Base-by-base conservation (phyloP, 2,329 filamentous ascomycete genomes). In the Fusarium secorum region DNA sequence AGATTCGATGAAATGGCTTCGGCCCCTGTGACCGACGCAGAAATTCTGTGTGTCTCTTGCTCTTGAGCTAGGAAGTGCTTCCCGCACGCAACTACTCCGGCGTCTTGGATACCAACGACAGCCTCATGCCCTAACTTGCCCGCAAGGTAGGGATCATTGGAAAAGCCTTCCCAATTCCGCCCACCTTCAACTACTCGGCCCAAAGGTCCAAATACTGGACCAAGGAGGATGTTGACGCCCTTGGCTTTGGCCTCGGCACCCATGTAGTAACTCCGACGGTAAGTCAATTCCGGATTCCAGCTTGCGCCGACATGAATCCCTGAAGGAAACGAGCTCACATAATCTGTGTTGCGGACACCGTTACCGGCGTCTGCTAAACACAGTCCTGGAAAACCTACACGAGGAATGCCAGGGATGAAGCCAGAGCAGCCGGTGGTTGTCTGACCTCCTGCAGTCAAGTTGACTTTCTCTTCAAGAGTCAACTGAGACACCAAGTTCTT, bases 381-480 rank as follows among this genome's bases (percentile, higher is more conserved):
- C 11, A 67, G 22, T 1, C 64, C 64, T 0, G 62, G 55, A 0
- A 67, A 67, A 1, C 44, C 44, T 2, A 67, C 15, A 6, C 62
- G 62, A 2, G 48, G 30, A 14, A 67, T 54, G 1, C 42, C 55
- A 0, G 63, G 61, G 7, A 66, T 66, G 15, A 66, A 66, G 0
- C 63, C 63, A 1, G 63, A 66, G 4, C 63, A 66, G 2, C 64
- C 64, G 2, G 64, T 67, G 2, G 41, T 45, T 38, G 64, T 26
- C 3, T 41, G 32, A 3, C 17, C 38, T 54, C 64, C 64, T 10
- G 64, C 33, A 8, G 64, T 67, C n/a, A 67, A 11, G 55, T 67
- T 67, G 33, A 67, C 64, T 15, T 67, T 67, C n/a, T 67, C 64
- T 22, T 66, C 55, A 5, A 67, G 62, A 2, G 64, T 67, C 24